Base-by-base conservation (phyloP, 352 stramenopile genomes). In the Blastocystis sp. region DNA sequence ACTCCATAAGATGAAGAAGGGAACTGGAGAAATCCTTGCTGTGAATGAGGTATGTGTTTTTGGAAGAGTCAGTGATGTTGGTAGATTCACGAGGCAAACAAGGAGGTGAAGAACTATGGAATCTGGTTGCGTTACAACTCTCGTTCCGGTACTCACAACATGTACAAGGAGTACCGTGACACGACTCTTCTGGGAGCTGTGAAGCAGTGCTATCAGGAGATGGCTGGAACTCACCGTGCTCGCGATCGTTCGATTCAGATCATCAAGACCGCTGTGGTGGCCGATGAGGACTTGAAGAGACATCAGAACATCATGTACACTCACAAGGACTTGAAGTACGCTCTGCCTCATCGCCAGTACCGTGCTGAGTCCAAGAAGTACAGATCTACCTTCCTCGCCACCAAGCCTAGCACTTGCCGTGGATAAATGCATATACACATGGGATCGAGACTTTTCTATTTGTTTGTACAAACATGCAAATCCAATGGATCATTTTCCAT, bases 1-100 rank as follows among this genome's bases (percentile, higher is more conserved):
- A 94, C 98, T 99, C 94, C 95, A 97, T 91, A 99, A 99, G 94
- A 98, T 99, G 97, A 99, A 99, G 95, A 99, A 98, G 95, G 98
- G 96, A 79, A 99, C 97, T 70, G 97, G 97, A 92, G 97, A 99
- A 93, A 99, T 99, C 92, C 93, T 99, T 76, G 95, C 98, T 92
- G 93, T 98, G 90, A 98, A 98, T 91, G 97, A 99, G 94, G 94
- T 97, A 88, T 90, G 93, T 94, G n/a, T 90, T 29, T 76, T 18
- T n/a, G 18, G 41, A 54, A 29, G 7, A 37, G 37, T 9, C 13
- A 6, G 45, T 87, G 41, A 45, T 29, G 5, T 34, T 13, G 90
- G 43, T 90, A 97, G 95, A 93, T 99, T 84, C 92, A 93, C 70
- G 97, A 99, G 93, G 98, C 98, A 94, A 98, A 99, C 66, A 95